phyloP scores from a whole-genome alignment of 75 land plant species.

The Adiantum capillusveneris region DNA sequence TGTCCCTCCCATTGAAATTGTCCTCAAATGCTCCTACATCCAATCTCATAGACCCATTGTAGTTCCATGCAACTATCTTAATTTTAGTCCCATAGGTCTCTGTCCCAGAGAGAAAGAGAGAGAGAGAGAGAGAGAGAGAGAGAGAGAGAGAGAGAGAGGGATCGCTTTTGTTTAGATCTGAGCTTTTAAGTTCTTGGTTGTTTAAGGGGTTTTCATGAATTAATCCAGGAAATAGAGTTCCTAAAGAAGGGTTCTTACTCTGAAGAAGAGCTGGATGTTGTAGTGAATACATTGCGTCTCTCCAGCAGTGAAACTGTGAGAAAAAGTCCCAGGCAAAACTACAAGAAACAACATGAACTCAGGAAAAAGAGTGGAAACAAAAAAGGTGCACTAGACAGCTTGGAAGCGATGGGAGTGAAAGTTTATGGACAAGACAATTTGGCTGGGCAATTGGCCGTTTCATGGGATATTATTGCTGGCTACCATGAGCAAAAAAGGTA shows the following conservation, averaged over 20 bases:
- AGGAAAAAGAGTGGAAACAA: slow-evolving; percentile 16
- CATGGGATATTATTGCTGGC: slow-evolving; percentile 96
- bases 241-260: slow-evolving; percentile 66
- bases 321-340: slow-evolving; percentile 16
- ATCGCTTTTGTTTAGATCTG: no score
- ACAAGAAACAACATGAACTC: slow-evolving; percentile 12
- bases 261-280: slow-evolving; percentile 64
- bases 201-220: slow-evolving; percentile 11
- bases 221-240: slow-evolving; percentile 84
- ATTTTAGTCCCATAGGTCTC: no score
- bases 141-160: no score
- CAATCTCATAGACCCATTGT: no score
- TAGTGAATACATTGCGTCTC: slow-evolving; percentile 53
- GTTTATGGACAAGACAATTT: slow-evolving; percentile 62
- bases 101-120: no score
- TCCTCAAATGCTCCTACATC: no score
- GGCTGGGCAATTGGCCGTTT: slow-evolving; percentile 20
- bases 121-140: no score
- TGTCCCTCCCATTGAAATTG: no score
- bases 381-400: slow-evolving; percentile 39
- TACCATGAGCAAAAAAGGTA: slow-evolving; percentile 93
- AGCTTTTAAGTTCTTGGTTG: slow-evolving; percentile 20
- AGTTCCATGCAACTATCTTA: no score
- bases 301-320: slow-evolving; percentile 32
- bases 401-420: slow-evolving; percentile 90